A percentile compares a stretch with the other conserved stretches of the same genome.
Evolutionary conservation across 192 early-diverging fungal genomes (phyloP).

Genomic region (Dissophora ornata): DNA sequence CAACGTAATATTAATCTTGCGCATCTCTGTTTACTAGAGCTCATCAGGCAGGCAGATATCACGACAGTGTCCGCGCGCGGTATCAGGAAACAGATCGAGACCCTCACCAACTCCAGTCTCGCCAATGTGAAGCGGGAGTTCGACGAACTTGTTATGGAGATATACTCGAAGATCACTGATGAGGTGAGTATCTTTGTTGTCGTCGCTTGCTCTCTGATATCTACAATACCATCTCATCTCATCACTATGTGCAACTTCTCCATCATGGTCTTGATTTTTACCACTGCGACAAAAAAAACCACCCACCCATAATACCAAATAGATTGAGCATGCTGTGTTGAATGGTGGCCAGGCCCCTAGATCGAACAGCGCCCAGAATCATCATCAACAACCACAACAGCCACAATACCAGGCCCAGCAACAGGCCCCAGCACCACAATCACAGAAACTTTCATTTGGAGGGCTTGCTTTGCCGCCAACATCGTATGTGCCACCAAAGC

Average conservation of each 20-base stretch:
- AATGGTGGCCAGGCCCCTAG: constrained; percentile 3
- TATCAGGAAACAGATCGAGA: constrained; percentile 51
- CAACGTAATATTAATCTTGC: not conserved
- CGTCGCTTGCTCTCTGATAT: not conserved
- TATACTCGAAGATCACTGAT: constrained; percentile 43
- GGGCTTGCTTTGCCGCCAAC: constrained; percentile 50
- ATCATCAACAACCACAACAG: not conserved
- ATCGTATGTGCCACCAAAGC: constrained; percentile 32
- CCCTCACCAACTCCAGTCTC: constrained; percentile 29
- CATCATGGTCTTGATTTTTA: too few species aligned
- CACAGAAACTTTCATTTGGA: constrained; percentile 8
- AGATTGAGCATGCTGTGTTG: constrained; percentile 30
- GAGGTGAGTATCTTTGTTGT: constrained; percentile 17
- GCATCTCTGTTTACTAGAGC: constrained; percentile 10
- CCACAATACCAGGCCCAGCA: not conserved
- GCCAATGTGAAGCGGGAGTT: constrained; percentile 36
- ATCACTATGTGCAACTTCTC: too few species aligned
- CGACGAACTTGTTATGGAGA: constrained; percentile 55
- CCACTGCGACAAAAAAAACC: too few species aligned
- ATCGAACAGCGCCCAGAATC: constrained; percentile 2
- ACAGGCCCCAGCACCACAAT: constrained; percentile 8
- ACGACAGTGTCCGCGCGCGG: constrained; percentile 49
- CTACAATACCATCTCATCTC: not conserved
- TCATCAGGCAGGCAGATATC: constrained; percentile 48
- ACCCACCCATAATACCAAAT: not conserved